Base-by-base conservation (phyloP, 2,329 filamentous ascomycete genomes). In the Colletotrichum ledebouriae region DNA sequence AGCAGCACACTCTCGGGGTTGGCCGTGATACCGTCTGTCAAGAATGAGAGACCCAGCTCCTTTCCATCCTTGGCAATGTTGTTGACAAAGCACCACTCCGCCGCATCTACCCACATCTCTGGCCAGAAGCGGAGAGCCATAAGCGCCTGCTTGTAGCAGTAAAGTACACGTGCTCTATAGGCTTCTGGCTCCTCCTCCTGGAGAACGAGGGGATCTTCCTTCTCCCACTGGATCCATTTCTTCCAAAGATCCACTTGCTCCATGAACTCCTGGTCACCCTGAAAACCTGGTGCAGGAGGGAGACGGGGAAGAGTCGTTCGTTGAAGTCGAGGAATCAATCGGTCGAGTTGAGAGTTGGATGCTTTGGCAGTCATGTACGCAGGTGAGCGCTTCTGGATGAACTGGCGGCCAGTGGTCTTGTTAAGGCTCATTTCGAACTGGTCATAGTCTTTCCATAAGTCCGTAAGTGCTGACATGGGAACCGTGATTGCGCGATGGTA, bases 361-460 rank as follows among this genome's bases (percentile, higher is more conserved):
- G 92, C 94, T 77, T 97, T 91, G 59, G 97, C 96, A 15, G 94
- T 97, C 94, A 99, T 97, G 78, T 98, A 99, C 3, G 92, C 89
- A 1, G 95, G 92, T 0, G 95, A 98, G 70, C 92, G 91, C 75
- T 99, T 96, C 76, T 97, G 94, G 4, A 99, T 86, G 73, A 97
- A 94, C 80, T 98, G 98, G 25, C 95, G 93, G 47, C 94, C 96
- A 47, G 94, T 97, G 72, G 94, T 88, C 79, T 97, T 98, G 83
- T 98, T 98, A 67, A 98, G 81, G 6, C 91, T 89, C 88, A 96
- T 94, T 80, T 99, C 96, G 76, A 99, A 99, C 73, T 93, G 90
- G 77, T 98, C 94, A 76, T 99, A 99, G 76, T 99, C 95, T 78
- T 97, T 97, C 97, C 96, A 99, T 13, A 99, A 82, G 59, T 87